Base-by-base conservation (phyloP, 2,329 filamentous ascomycete species). In the Pochonia chlamydosporia region DNA sequence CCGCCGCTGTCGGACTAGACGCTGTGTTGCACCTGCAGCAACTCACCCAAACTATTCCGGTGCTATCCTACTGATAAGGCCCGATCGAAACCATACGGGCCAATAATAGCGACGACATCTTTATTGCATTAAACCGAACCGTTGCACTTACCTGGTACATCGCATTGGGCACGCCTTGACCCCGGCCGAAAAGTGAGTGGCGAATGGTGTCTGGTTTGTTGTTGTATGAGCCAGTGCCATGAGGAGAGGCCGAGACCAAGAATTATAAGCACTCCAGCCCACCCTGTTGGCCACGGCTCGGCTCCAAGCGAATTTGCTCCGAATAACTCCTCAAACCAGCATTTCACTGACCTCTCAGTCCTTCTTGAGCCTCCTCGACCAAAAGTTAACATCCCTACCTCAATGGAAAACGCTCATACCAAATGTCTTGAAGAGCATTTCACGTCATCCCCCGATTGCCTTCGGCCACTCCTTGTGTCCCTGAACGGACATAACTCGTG, bases 401-500 rank as follows among this genome's bases (percentile, higher is more conserved):
- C 48, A 50, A 50, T 50, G 49, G 49, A 48, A 48, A 46, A 48
- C 36, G 40, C 42, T 44, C 35, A 46, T 43, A 45, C 35, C 37
- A 48, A 26, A 50, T 50, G 46, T 48, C 49, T 50, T 50, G 49
- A 50, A 48, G 33, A 50, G 24, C 44, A 50, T 46, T 50, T 50
- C 39, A 37, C 30, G 24, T 25, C 46, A 21, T 50, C 37, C 46
- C 45, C 49, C n/a, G 49, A 46, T 43, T 46, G 46, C 16, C 48
- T 49, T 16, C 49, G 57, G 26, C 63, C 64, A 0, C 50, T 63
- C 6, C 40, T 64, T 14, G 65, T 63, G 1, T 59, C 54, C 7
- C 50, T 66, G 6, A 67, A 67, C 43, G 63, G 62, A 5, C 63
- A 67, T 40, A 61, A 61, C 14, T 61, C 61, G 26, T 67, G 64